These are phyloP conservation scores for Penicillium angulare DNA, from an alignment of 495 filamentous ascomycete species.

Conservation along the genomic window DNA sequence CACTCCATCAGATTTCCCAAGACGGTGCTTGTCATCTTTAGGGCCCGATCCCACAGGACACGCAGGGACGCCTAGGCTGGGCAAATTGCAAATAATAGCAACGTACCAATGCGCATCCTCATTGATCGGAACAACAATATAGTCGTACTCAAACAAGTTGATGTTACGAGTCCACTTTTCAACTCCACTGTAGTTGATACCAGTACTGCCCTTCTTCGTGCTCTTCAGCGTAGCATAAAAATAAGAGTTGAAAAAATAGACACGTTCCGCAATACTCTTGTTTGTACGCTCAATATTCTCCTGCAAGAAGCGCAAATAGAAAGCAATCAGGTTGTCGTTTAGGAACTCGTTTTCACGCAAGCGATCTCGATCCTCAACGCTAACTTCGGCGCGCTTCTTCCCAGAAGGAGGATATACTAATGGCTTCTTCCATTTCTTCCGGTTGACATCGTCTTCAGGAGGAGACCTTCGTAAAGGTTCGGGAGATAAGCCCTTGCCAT, in stretches of 20 bases:
- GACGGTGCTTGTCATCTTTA: too few relatives aligned
- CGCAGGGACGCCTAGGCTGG: constrained; percentile 42
- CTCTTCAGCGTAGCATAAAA: constrained; percentile 78
- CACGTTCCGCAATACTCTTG: constrained; percentile 56
- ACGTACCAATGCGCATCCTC: constrained; percentile 89
- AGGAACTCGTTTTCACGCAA: constrained; percentile 83
- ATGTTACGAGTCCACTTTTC: constrained; percentile 86
- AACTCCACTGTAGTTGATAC: constrained; percentile 77
- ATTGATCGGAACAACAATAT: constrained; percentile 88
- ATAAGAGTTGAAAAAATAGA: constrained; percentile 90
- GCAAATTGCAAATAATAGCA: constrained; percentile 92
- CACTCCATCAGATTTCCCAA: too few relatives aligned
- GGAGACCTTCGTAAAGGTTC: constrained; percentile 6
- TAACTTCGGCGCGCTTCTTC: constrained; percentile 70
- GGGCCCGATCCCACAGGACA: constrained; percentile 19
- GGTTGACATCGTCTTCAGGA: constrained; percentile 13
- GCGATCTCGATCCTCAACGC: constrained; percentile 73
- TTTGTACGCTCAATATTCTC: constrained; percentile 56
- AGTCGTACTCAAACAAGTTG: constrained; percentile 83
- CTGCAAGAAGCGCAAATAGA: constrained; percentile 78
- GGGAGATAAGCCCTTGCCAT: neutral
- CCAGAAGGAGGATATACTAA: constrained; percentile 69
- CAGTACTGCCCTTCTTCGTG: constrained; percentile 50
- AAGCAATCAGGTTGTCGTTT: constrained; percentile 89
- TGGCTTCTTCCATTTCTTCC: constrained; percentile 46